Evolutionary conservation across 2,329 filamentous ascomycete species (phyloP).

Genomic region (Bipolaris victoriae): DNA sequence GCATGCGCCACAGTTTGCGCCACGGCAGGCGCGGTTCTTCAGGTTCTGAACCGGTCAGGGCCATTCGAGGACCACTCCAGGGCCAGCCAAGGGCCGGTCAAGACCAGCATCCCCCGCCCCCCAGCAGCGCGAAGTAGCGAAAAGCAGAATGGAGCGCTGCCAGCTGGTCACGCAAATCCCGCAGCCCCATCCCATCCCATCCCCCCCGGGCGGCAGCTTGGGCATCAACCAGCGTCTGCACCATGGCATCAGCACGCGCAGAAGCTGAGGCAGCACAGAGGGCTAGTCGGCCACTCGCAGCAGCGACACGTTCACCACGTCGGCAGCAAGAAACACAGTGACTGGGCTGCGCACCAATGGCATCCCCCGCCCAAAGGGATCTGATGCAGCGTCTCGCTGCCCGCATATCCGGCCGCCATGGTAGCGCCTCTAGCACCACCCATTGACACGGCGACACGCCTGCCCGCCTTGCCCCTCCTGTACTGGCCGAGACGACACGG

Average conservation of each 20-base stretch:
- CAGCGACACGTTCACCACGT: slow-evolving; percentile 39
- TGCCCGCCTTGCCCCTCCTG: slow-evolving; percentile 27
- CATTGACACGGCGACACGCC: slow-evolving; percentile 44
- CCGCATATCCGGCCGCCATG: slow-evolving; percentile 39
- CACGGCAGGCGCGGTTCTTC: slow-evolving; percentile 6
- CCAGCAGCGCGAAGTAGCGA: no score
- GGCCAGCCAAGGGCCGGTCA: not conserved
- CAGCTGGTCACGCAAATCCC: not conserved
- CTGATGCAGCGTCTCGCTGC: slow-evolving; percentile 41
- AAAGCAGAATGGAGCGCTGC: not conserved
- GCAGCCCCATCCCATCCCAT: no score
- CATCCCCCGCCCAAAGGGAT: not conserved
- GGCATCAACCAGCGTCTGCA: not conserved
- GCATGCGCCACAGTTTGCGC: slow-evolving; percentile 1
- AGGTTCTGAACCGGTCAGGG: no score
- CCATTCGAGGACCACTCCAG: no score
- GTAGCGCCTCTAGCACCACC: slow-evolving; percentile 23
- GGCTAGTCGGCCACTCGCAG: slow-evolving; percentile 33
- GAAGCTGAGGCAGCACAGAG: slow-evolving; percentile 21
- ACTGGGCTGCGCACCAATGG: slow-evolving; percentile 12
- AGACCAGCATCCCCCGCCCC: slow-evolving; percentile 4
- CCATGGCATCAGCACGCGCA: slow-evolving; percentile 34
- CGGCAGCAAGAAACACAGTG: slow-evolving; percentile 27
- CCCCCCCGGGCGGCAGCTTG: not conserved
- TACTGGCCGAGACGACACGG: slow-evolving; percentile 24